A percentile compares a stretch with the other conserved stretches of the same genome.
These are phyloP conservation scores for Globisporangium okanoganense DNA, from an alignment of 352 stramenopile species.

Conservation along the genomic window DNA sequence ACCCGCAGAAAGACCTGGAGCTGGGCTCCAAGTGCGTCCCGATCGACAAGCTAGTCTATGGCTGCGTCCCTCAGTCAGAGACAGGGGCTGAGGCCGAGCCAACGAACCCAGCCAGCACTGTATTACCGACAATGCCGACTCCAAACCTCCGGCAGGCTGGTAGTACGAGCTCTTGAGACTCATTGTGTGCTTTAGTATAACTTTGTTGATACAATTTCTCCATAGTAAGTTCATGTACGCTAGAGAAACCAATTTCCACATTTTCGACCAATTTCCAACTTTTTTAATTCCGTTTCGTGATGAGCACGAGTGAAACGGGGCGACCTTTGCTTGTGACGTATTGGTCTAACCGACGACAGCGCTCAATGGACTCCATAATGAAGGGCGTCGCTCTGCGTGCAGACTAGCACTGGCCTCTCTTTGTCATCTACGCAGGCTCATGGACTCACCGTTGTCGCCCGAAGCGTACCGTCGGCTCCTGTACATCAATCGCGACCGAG, in stretches of 20 bases:
- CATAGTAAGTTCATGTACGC: neutral
- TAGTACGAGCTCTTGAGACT: neutral
- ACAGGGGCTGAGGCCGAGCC: neutral
- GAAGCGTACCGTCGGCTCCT: conserved; percentile 22
- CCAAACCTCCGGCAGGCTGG: neutral
- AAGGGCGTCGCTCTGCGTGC: neutral
- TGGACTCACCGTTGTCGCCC: conserved; percentile 20
- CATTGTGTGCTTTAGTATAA: neutral
- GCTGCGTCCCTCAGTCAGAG: conserved; percentile 21
- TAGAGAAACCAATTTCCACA: neutral
- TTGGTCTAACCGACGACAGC: neutral
- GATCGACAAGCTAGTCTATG: conserved; percentile 20
- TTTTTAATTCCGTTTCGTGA: too few relatives aligned
- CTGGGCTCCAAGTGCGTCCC: conserved; percentile 32
- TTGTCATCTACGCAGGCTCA: neutral
- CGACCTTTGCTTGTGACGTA: too few relatives aligned
- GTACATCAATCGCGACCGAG: conserved; percentile 23
- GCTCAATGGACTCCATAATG: neutral
- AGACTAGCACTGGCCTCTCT: neutral
- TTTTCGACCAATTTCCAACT: too few relatives aligned
- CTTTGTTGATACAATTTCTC: neutral
- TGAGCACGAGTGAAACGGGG: too few relatives aligned
- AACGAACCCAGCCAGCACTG: neutral
- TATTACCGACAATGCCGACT: neutral
- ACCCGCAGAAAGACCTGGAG: conserved; percentile 23